Base-by-base conservation (phyloP, 2,329 filamentous ascomycete species). In the Aureobasidium vineae region DNA sequence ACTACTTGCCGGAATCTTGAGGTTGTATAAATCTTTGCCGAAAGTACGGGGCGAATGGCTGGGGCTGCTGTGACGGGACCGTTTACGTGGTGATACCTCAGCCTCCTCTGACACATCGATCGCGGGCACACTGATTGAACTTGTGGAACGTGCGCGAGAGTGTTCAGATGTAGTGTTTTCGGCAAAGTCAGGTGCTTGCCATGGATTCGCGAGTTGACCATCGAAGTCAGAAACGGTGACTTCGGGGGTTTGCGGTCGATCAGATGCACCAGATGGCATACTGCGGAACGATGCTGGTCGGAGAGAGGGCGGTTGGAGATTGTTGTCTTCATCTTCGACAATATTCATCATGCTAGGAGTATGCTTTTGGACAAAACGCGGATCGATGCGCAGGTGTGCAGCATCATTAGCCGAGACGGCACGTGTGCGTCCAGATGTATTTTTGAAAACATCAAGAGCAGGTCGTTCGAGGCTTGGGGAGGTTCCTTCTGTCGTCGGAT, bases 401-500 rank as follows among this genome's bases (percentile, higher is more conserved):
- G 84, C 82, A 73, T 85, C 85, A 69, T 86, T 86, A 3, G 85
- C 82, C 19, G 86, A 88, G 2, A 88, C 84, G 26, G 86, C 86
- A 68, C 86, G 78, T 53, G 75, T 75, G 60, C 74, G 69, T 7
- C 68, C 70, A 19, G 72, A 71, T 19, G 71, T 41, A 13, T 71
- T 70, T 19, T 66, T 66, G 23, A 71, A 71, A 0, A 77, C 72
- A n/a, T 77, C 75, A 21, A 73, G 59, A 23, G 54, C 57, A 8
- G 64, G 65, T 6, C 65, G 56, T 49, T 52, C 54, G 4, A 64
- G 60, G 13, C 26, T 8, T 31, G 47, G 52, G 3, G 61, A 68
- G 6, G 16, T 45, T 2, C 60, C 53, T 13, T 53, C 53, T 16
- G 26, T 36, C 1, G 41, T 21, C 5, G 50, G 23, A 23, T 76